Conservation (phyloP, 1,139 yeast genomes). For the Scheffersomyces illinoinensis region DNA sequence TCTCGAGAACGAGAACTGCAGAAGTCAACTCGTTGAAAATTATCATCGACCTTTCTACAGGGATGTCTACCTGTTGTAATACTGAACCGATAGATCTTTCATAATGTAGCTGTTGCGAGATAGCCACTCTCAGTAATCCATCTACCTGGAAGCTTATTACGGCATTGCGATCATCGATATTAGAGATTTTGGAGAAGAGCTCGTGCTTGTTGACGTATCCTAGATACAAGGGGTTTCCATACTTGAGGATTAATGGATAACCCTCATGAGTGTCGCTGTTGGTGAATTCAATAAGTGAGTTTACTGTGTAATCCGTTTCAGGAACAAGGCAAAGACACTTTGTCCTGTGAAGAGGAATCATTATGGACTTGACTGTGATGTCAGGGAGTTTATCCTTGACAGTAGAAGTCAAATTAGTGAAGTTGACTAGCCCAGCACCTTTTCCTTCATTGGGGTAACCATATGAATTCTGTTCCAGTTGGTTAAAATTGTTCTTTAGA, state of each 20-base stretch:
- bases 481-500: constrained; percentile 34
- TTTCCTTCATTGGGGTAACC: constrained; percentile 33
- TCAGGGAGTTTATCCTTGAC: constrained; percentile 37
- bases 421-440: constrained; percentile 43
- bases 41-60: constrained; percentile 75
- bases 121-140: constrained; percentile 16
- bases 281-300: constrained; percentile 19
- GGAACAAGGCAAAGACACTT: constrained; percentile 35
- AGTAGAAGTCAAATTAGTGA: constrained; percentile 30
- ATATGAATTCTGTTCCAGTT: background rate
- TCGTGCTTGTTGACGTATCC: constrained; percentile 40
- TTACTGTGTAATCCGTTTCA: constrained; percentile 24
- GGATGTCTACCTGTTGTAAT: constrained; percentile 54
- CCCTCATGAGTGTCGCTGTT: constrained; percentile 44
- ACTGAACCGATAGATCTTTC: constrained; percentile 17
- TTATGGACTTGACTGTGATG: constrained; percentile 26
- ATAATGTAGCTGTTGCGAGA: constrained; percentile 27
- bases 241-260: constrained; percentile 37
- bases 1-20: constrained; percentile 36
- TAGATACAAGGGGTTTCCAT: constrained; percentile 26
- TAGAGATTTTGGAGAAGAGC: constrained; percentile 16
- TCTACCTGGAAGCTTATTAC: constrained; percentile 27
- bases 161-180: constrained; percentile 10
- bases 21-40: constrained; percentile 46
- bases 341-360: constrained; percentile 32